These are phyloP conservation scores for Nakazawaea peltata DNA, from an alignment of 805 yeast species.

Conservation along the genomic window DNA sequence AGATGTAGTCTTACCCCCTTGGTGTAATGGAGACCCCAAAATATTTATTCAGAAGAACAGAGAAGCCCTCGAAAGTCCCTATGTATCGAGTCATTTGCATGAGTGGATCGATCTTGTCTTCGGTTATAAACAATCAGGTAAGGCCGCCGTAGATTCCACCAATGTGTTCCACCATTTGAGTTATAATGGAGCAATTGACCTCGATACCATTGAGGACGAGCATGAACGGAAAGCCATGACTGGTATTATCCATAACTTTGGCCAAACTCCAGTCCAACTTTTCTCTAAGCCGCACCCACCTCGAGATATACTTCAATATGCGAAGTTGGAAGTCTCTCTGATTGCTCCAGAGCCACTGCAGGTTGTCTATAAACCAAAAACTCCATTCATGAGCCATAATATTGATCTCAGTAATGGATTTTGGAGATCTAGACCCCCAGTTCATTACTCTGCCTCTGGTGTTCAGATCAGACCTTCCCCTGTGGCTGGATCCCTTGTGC, in stretches of 20 bases:
- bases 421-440: slow-evolving; percentile 45
- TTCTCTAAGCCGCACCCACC: slow-evolving; percentile 62
- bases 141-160: slow-evolving; percentile 52
- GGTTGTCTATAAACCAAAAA: slow-evolving; percentile 34
- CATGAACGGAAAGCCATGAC: slow-evolving; percentile 68
- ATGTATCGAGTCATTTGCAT: slow-evolving; percentile 69
- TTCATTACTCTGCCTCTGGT: slow-evolving; percentile 16
- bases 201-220: slow-evolving; percentile 67
- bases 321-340: slow-evolving; percentile 26
- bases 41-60: slow-evolving; percentile 68
- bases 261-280: slow-evolving; percentile 78
- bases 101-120: slow-evolving; percentile 83
- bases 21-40: slow-evolving; percentile 77
- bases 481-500: slow-evolving; percentile 13
- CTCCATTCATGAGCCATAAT: slow-evolving; percentile 30
- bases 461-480: slow-evolving; percentile 4
- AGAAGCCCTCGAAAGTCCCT: slow-evolving; percentile 77
- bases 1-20: slow-evolving; percentile 68
- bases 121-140: slow-evolving; percentile 74
- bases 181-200: slow-evolving; percentile 74
- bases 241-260: slow-evolving; percentile 85
- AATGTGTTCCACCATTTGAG: slow-evolving; percentile 83
- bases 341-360: slow-evolving; percentile 26
- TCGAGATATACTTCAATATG: slow-evolving; percentile 29
- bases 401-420: slow-evolving; percentile 35